A percentile compares a stretch with the other conserved stretches of the same genome.
phyloP scores from a whole-genome alignment of 2,329 filamentous ascomycete genomes.

The Phaeoacremonium minimum region DNA sequence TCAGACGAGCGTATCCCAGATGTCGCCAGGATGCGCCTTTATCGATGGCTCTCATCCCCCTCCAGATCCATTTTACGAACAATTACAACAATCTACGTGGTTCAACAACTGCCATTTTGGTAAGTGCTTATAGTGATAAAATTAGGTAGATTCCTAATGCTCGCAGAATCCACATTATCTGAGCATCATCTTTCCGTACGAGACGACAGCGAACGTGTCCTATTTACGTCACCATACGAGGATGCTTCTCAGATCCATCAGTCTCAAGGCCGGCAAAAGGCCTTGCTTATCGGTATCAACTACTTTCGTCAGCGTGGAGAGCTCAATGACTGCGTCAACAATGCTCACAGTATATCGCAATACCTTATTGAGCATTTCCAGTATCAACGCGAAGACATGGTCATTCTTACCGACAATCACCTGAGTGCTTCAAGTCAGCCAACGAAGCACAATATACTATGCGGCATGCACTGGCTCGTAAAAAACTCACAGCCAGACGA shows the following conservation, averaged over 20 bases:
- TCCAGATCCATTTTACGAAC: too few species aligned
- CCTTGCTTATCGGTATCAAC: constrained; percentile 90
- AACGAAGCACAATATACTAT: constrained; percentile 89
- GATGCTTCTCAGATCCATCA: constrained; percentile 90
- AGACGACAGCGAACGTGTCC: too few species aligned
- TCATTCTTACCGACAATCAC: constrained; percentile 92
- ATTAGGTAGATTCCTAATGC: too few species aligned
- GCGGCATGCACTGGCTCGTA: constrained; percentile 97
- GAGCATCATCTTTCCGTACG: too few species aligned
- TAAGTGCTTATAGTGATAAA: too few species aligned
- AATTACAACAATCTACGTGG: too few species aligned
- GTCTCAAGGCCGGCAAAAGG: constrained; percentile 85
- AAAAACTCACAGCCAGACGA: constrained; percentile 91
- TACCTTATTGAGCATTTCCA: constrained; percentile 87
- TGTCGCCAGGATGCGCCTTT: too few species aligned
- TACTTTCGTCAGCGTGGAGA: constrained; percentile 92
- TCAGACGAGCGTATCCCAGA: too few species aligned
- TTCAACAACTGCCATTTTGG: too few species aligned
- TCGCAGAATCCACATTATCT: too few species aligned
- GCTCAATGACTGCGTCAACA: constrained; percentile 91
- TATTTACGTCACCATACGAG: constrained; percentile 67
- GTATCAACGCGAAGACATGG: constrained; percentile 95
- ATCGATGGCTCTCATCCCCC: too few species aligned
- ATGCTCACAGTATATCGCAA: constrained; percentile 93
- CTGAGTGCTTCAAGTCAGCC: constrained; percentile 97